Evolutionary conservation across 805 yeast species (phyloP).

Genomic region (Saccharomycopsis fodiens): DNA sequence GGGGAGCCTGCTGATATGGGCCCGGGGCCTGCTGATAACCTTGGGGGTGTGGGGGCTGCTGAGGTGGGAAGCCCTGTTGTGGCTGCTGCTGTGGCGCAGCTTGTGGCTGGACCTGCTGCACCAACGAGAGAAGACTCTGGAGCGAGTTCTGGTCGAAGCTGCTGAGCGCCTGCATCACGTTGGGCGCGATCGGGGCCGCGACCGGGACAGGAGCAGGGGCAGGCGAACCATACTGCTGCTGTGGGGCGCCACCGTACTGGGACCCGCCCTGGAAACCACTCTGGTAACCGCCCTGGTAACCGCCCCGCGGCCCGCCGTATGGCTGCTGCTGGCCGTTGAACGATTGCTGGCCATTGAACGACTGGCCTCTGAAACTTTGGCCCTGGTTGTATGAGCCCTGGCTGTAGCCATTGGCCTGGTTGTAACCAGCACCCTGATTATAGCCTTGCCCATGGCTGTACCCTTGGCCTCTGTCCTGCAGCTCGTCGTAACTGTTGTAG

Average conservation of each 20-base stretch:
- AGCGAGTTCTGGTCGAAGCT: slow-evolving; percentile 28
- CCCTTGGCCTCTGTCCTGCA: slow-evolving; percentile 4
- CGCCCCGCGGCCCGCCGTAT: too few relatives aligned
- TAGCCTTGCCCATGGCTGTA: slow-evolving; percentile 5
- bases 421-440: slow-evolving; percentile 17
- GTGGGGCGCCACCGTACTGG: slow-evolving; percentile 21
- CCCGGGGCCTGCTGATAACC: neutral
- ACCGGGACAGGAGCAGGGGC: slow-evolving; percentile 32
- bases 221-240: too few relatives aligned
- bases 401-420: slow-evolving; percentile 15
- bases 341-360: too few relatives aligned
- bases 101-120: slow-evolving; percentile 24
- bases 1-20: slow-evolving; percentile 14
- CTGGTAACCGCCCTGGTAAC: slow-evolving; percentile 22
- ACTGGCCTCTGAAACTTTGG: too few relatives aligned
- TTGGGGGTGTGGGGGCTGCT: slow-evolving; percentile 18
- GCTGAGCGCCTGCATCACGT: slow-evolving; percentile 11
- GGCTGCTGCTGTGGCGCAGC: slow-evolving; percentile 25
- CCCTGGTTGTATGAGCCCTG: too few relatives aligned
- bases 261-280: slow-evolving; percentile 15
- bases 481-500: slow-evolving; percentile 9
- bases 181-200: slow-evolving; percentile 25
- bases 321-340: too few relatives aligned
- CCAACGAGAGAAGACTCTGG: slow-evolving; percentile 28
- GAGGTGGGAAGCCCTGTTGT: slow-evolving; percentile 19